phyloP scores from a whole-genome alignment of 176 grass and related monocot species.

The Paspalum notatum region DNA sequence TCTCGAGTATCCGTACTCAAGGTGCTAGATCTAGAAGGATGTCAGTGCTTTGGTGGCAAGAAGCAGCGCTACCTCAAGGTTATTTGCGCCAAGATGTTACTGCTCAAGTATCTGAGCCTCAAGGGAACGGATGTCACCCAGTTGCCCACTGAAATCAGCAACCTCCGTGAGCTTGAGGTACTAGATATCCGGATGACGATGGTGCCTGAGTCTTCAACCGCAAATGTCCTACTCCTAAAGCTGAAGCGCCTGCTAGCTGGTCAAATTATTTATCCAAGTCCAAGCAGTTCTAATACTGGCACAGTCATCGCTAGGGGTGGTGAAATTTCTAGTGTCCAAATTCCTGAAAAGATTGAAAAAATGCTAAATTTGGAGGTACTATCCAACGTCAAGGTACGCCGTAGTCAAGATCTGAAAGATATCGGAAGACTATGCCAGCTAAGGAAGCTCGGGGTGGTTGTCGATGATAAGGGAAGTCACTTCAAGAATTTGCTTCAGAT shows the following conservation, averaged over 20 bases:
- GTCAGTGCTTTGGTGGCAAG: not conserved
- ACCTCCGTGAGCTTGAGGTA: conserved; percentile 39
- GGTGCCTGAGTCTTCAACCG: not conserved
- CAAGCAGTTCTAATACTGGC: not conserved
- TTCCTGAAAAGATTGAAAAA: not conserved
- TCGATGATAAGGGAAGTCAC: not conserved
- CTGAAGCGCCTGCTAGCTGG: conserved; percentile 40
- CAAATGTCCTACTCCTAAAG: not conserved
- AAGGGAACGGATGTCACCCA: conserved; percentile 9
- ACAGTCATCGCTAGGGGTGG: too few relatives aligned
- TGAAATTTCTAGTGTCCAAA: too few relatives aligned
- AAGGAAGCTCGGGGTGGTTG: conserved; percentile 28
- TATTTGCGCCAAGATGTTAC: conserved; percentile 24
- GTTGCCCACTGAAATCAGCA: conserved; percentile 32
- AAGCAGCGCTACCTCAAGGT: conserved; percentile 4
- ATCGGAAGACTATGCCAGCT: conserved; percentile 19
- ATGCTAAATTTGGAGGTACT: conserved; percentile 24
- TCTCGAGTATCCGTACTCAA: conserved; percentile 21
- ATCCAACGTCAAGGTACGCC: not conserved
- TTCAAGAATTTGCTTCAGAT: not conserved
- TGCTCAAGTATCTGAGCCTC: conserved; percentile 40
- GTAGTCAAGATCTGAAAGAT: not conserved
- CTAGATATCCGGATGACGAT: conserved; percentile 39
- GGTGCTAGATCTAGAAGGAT: conserved; percentile 42
- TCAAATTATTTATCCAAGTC: not conserved